These are phyloP conservation scores for Scytalidium lignicola DNA, from an alignment of 2,329 filamentous ascomycete genomes.

Conservation along the genomic window DNA sequence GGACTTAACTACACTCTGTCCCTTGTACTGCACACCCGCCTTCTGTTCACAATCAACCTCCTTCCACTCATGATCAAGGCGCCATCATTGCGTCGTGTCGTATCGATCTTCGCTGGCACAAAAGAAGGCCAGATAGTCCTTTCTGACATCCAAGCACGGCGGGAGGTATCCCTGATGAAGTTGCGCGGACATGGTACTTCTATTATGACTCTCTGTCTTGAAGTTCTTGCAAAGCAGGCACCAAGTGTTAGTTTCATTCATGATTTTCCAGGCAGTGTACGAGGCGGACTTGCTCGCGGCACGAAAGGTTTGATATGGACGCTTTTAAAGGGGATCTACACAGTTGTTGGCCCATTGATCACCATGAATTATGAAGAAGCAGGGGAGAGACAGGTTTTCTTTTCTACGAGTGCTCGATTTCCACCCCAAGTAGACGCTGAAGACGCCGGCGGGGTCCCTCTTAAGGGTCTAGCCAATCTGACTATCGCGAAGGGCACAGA, in stretches of 20 bases:
- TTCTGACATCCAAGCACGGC: not conserved
- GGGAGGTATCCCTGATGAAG: not conserved
- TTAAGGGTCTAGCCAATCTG: conserved; percentile 7
- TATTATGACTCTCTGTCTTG: conserved; percentile 14
- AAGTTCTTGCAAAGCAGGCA: conserved; percentile 12
- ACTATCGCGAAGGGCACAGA: conserved; percentile 22
- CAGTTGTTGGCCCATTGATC: conserved; percentile 1
- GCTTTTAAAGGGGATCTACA: not conserved
- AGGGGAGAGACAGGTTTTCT: conserved; percentile 18
- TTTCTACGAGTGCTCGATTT: conserved; percentile 15
- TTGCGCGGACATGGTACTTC: conserved; percentile 13
- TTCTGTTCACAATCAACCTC: conserved; percentile 48
- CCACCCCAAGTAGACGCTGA: not conserved
- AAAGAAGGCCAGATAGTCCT: no score
- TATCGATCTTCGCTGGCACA: conserved; percentile 44
- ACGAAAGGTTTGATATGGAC: conserved; percentile 1
- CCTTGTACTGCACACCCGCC: conserved; percentile 49
- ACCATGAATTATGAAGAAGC: conserved; percentile 14
- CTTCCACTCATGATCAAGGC: conserved; percentile 43
- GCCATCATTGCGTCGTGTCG: conserved; percentile 44
- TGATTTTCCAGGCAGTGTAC: conserved; percentile 16
- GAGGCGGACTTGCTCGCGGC: conserved; percentile 4
- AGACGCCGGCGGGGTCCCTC: conserved; percentile 13
- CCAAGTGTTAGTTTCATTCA: conserved; percentile 17
- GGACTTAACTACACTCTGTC: conserved; percentile 43